phyloP scores from a whole-genome alignment of 2,329 filamentous ascomycete genomes.

The Aspergillaceae sp. region DNA sequence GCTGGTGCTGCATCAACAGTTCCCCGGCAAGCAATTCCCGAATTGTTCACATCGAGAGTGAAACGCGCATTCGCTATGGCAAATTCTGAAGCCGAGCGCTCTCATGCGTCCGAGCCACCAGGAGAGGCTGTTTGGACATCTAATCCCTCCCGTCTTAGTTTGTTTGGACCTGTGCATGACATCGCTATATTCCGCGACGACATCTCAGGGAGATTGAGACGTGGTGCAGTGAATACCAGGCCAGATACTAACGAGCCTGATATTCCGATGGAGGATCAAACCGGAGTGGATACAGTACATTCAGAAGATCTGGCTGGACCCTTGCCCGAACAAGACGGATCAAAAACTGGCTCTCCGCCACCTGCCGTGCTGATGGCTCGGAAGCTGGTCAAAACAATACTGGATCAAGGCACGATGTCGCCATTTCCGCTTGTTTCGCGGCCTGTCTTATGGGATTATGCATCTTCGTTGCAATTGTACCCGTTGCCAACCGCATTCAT shows the following conservation, averaged over 20 bases:
- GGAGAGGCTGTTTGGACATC: slow-evolving; percentile 80
- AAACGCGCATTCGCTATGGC: slow-evolving; percentile 70
- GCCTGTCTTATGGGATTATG: slow-evolving; percentile 86
- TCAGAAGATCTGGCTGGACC: slow-evolving; percentile 22
- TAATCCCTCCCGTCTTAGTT: slow-evolving; percentile 71
- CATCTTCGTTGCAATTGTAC: slow-evolving; percentile 68
- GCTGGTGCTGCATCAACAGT: slow-evolving; percentile 40
- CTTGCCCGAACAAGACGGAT: slow-evolving; percentile 10
- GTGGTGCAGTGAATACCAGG: slow-evolving; percentile 66
- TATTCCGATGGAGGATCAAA: slow-evolving; percentile 21
- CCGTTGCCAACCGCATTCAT: slow-evolving; percentile 78
- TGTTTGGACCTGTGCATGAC: slow-evolving; percentile 85
- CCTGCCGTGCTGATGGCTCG: slow-evolving; percentile 46
- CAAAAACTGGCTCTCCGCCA: slow-evolving; percentile 15
- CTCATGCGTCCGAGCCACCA: slow-evolving; percentile 42
- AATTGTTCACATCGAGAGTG: slow-evolving; percentile 82
- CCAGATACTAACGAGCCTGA: slow-evolving; percentile 16
- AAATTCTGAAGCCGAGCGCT: slow-evolving; percentile 57
- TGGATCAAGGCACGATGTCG: slow-evolving; percentile 82
- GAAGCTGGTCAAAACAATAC: slow-evolving; percentile 78
- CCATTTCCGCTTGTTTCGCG: slow-evolving; percentile 74
- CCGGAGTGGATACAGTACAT: slow-evolving; percentile 14
- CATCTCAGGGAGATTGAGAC: slow-evolving; percentile 66
- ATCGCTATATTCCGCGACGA: slow-evolving; percentile 83
- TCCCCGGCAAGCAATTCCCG: slow-evolving; percentile 56